Evolutionary conservation across 768 basidiomycete species (phyloP).

Genomic region (Coprinellus aureogranulatus): DNA sequence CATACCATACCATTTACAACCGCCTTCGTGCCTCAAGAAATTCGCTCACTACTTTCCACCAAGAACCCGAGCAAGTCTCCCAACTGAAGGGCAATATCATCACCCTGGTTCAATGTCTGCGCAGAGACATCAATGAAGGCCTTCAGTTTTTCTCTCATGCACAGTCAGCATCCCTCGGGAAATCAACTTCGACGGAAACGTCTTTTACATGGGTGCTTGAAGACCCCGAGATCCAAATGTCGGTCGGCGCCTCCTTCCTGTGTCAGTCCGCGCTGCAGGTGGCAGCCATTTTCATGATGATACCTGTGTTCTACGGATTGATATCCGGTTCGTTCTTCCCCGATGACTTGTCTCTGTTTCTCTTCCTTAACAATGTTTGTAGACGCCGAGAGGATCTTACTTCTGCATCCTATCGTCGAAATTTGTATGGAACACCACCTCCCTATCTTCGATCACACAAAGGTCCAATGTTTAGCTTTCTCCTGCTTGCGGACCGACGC

Average conservation of each 20-base stretch:
- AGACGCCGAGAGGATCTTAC: not conserved
- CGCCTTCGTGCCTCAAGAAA: conserved; percentile 36
- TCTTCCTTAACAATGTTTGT: not conserved
- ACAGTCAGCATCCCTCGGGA: not conserved
- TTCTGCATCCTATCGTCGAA: not conserved
- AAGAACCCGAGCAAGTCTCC: conserved; percentile 19
- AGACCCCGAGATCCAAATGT: not conserved
- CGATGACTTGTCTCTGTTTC: not conserved
- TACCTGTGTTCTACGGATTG: not conserved
- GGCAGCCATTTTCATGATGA: not conserved
- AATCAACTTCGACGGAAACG: too few species aligned
- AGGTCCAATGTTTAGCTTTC: not conserved
- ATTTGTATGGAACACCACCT: not conserved
- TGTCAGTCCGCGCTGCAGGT: not conserved
- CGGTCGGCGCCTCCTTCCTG: not conserved
- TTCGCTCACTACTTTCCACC: conserved; percentile 13
- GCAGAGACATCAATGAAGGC: not conserved
- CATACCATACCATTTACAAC: conserved; percentile 51
- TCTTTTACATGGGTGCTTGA: not conserved
- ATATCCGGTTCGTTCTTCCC: not conserved
- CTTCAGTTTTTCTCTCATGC: not conserved
- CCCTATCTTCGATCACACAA: not conserved
- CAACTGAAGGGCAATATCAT: not conserved
- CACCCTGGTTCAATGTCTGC: not conserved
- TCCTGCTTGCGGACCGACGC: not conserved